Base-by-base conservation (phyloP, 257 asterid genomes). In the Solanum pinnatisectum region DNA sequence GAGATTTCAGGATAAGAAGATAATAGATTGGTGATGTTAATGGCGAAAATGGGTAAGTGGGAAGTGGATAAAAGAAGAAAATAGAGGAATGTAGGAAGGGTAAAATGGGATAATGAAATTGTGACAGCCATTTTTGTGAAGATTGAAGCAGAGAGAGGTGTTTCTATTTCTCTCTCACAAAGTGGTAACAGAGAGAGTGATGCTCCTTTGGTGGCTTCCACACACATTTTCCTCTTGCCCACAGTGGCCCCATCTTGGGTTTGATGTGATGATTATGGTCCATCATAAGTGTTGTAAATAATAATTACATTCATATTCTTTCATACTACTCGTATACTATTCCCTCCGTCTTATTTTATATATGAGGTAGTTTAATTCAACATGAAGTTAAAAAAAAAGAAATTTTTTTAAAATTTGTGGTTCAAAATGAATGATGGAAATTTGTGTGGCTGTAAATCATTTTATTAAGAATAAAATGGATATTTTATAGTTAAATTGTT, bases 1-100 rank as follows among this genome's bases (percentile, higher is more conserved):
- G 98, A 93, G 87, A 96, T 92, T 88, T 92, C 89, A 65, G 96
- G 93, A 91, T 88, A 90, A 10, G 93, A 39, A 87, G 96, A 86
- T 35, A 96, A 93, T 82, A 96, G 91, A 84, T 82, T 78, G 90
- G 95, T 87, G 90, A 94, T 88, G 89, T 94, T 91, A 89, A 92
- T 77, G 86, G 96, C 89, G 42, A 86, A 42, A 90, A 91, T 88
- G 90, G 93, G 87, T 68, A 30, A 79, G 70, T 86, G 87, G 60
- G 5, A 65, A n/a, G 90, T 36, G 44, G 93, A 89, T 23, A 92
- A 84, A 83, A 95, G 81, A 87, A 95, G 94, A 83, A 94, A 79
- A 92, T 71, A 92, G 92, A 94, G 91, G 87, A 91, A 78, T 40
- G 93, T 73, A 74, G 86, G 40, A 83, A 90, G 96, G 98, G 92